A percentile compares a stretch with the other conserved stretches of the same genome.
Conservation (phyloP, 306 rosid species). For the Cicer chorassanicum region DNA sequence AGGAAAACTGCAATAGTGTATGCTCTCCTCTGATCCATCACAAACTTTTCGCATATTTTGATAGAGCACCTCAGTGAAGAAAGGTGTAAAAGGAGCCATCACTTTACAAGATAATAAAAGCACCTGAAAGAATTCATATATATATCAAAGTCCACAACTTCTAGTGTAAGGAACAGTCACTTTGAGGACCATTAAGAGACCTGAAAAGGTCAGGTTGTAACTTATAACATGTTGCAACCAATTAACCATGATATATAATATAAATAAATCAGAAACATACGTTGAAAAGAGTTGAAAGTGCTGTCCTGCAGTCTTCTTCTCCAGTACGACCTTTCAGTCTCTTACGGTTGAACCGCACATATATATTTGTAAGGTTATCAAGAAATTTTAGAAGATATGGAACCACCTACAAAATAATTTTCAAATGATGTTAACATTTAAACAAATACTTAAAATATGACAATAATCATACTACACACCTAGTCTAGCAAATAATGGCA, state of each 20-base stretch:
- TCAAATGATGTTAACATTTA: slow-evolving; percentile 10
- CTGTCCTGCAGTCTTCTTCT: slow-evolving; percentile 90
- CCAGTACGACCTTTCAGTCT: slow-evolving; percentile 98
- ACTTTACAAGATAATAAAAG: slow-evolving; percentile 92
- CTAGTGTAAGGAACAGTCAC: slow-evolving; percentile 11
- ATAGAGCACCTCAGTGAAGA: slow-evolving; percentile 91
- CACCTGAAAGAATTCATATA: slow-evolving; percentile 60
- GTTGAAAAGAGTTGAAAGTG: slow-evolving; percentile 89
- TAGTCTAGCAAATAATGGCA: slow-evolving; percentile 4
- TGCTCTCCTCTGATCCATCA: slow-evolving; percentile 75
- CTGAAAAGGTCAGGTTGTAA: slow-evolving; percentile 12
- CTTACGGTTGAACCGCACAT: slow-evolving; percentile 95
- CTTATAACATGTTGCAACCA: not conserved
- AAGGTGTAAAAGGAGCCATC: slow-evolving; percentile 98
- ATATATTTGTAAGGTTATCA: slow-evolving; percentile 92
- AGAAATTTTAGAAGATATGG: slow-evolving; percentile 95
- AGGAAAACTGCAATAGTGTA: slow-evolving; percentile 88
- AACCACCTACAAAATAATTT: slow-evolving; percentile 70
- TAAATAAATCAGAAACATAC: slow-evolving; percentile 55
- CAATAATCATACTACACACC: slow-evolving; percentile 6
- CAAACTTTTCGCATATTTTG: slow-evolving; percentile 87
- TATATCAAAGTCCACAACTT: slow-evolving; percentile 21
- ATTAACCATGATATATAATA: slow-evolving; percentile 15
- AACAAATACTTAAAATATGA: slow-evolving; percentile 22
- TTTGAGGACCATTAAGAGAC: slow-evolving; percentile 26